Percentiles rank a stretch among this genome's conserved stretches.
Evolutionary conservation across 805 yeast genomes (phyloP).

Genomic region (Candida suzukii): DNA sequence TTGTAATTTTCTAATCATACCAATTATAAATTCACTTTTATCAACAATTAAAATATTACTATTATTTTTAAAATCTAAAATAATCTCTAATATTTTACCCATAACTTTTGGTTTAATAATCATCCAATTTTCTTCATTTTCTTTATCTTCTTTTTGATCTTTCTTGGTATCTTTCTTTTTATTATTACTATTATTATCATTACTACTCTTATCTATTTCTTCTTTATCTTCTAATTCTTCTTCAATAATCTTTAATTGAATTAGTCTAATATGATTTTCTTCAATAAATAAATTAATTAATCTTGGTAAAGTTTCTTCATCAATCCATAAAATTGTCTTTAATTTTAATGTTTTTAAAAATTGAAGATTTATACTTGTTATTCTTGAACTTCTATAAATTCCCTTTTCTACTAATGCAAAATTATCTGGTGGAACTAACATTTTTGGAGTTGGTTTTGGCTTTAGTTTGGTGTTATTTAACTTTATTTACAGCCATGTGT

Average conservation of each 20-base stretch:
- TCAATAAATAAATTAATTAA: constrained; percentile 60
- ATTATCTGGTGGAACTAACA: constrained; percentile 90
- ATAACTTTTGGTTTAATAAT: constrained; percentile 60
- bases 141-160: neutral
- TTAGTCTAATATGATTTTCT: constrained; percentile 45
- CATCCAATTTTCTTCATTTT: constrained; percentile 54
- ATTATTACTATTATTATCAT: constrained; percentile 1
- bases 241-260: constrained; percentile 28
- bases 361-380: constrained; percentile 70
- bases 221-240: constrained; percentile 6
- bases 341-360: constrained; percentile 70
- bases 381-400: constrained; percentile 70
- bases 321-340: constrained; percentile 63
- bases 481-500: too few species aligned
- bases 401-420: constrained; percentile 90
- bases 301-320: constrained; percentile 80
- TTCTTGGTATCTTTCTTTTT: neutral
- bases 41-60: constrained; percentile 75
- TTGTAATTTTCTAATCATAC: constrained; percentile 73
- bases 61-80: constrained; percentile 51
- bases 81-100: constrained; percentile 54
- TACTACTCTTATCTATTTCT: constrained; percentile 19
- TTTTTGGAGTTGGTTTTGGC: too few species aligned
- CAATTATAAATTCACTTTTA: constrained; percentile 71
- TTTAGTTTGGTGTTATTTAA: too few species aligned